These are phyloP conservation scores for Diplogelasinospora grovesii DNA, from an alignment of 495 filamentous ascomycete genomes.

Conservation along the genomic window DNA sequence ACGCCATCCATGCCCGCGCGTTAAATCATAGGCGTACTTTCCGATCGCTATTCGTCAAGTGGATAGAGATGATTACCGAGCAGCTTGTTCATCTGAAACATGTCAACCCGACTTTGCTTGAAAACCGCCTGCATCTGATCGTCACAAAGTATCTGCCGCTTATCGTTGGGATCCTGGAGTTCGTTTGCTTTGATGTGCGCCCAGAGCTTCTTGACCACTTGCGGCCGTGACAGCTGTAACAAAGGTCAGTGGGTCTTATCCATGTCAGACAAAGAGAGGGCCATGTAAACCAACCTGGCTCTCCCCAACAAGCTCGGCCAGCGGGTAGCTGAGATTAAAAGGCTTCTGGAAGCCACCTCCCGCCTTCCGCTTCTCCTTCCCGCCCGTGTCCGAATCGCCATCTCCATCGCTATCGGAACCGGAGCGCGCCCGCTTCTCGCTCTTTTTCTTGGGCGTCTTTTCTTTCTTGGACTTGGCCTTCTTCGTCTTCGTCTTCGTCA, in stretches of 20 bases:
- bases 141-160: conserved; percentile 88
- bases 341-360: conserved; percentile 47
- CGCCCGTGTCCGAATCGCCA: conserved; percentile 47
- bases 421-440: conserved; percentile 62
- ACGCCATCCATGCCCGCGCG: conserved; percentile 25
- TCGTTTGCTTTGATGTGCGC: conserved; percentile 80
- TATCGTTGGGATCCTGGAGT: conserved; percentile 85
- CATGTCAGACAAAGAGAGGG: conserved; percentile 3
- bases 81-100: conserved; percentile 92
- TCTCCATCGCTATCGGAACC: conserved; percentile 77
- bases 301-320: conserved; percentile 51
- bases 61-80: conserved; percentile 51
- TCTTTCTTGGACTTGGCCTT: conserved; percentile 34
- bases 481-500: conserved; percentile 23
- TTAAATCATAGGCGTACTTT: neutral
- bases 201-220: conserved; percentile 95
- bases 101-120: conserved; percentile 83
- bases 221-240: conserved; percentile 89
- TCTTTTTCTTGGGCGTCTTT: conserved; percentile 65
- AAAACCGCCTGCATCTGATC: conserved; percentile 85
- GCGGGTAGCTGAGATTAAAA: conserved; percentile 43
- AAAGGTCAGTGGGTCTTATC: conserved; percentile 6
- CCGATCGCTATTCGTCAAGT: conserved; percentile 35
- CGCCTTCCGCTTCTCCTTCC: conserved; percentile 44
- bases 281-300: conserved; percentile 41